These are phyloP conservation scores for Chara braunii DNA, from an alignment of 139 green algal genomes.

Conservation along the genomic window DNA sequence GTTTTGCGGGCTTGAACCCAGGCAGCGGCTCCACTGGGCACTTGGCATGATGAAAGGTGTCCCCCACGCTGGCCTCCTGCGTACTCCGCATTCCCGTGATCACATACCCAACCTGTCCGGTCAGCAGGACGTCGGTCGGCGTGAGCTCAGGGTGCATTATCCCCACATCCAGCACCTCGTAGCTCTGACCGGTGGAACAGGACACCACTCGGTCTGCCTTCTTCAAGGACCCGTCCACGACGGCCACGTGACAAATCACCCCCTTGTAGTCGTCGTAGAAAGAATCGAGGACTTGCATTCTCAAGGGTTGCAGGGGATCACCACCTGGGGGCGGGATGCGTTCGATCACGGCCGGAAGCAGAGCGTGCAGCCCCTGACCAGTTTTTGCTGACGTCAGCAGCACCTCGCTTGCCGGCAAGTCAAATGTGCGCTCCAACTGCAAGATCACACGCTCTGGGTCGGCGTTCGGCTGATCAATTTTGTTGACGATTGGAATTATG, in stretches of 20 bases:
- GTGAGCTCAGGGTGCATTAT: conserved; percentile 35
- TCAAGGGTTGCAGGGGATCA: conserved; percentile 19
- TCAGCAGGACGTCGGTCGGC: conserved; percentile 6
- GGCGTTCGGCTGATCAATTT: conserved; percentile 51
- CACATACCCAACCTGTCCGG: conserved; percentile 46
- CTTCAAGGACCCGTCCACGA: conserved; percentile 44
- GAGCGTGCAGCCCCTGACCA: conserved; percentile 21
- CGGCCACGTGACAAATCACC: conserved; percentile 43
- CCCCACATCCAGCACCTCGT: conserved; percentile 41
- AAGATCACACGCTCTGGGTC: conserved; percentile 57
- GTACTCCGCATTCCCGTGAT: conserved; percentile 78
- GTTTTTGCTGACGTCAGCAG: conserved; percentile 40
- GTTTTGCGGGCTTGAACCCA: conserved; percentile 63
- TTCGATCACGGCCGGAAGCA: conserved; percentile 65
- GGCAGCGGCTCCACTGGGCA: not conserved
- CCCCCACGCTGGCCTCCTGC: conserved; percentile 39
- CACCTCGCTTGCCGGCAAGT: conserved; percentile 41
- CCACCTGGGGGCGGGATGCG: conserved; percentile 40
- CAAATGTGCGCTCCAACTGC: conserved; percentile 67
- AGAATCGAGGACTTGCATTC: conserved; percentile 82
- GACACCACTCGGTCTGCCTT: conserved; percentile 36
- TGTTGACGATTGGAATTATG: conserved; percentile 87
- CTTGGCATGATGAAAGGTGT: conserved; percentile 37
- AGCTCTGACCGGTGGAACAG: conserved; percentile 5
- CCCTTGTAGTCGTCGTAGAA: conserved; percentile 75